phyloP scores from a whole-genome alignment of 2,329 filamentous ascomycete genomes.

The Ustilaginoidea virens region DNA sequence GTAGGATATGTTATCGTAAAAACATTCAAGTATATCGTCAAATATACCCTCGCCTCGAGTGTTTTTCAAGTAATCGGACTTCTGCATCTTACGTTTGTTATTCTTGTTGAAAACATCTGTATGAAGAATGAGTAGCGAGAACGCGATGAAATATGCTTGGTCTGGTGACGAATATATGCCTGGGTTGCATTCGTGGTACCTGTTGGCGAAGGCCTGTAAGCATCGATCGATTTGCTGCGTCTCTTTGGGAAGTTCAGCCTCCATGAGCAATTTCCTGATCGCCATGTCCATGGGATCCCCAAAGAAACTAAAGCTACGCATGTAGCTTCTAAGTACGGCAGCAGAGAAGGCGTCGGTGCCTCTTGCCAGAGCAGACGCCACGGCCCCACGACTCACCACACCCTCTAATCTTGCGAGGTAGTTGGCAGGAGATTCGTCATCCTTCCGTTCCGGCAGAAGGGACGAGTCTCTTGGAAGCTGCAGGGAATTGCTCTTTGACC shows the following conservation, averaged over 20 bases:
- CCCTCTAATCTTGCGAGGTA: constrained; percentile 78
- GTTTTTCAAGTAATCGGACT: constrained; percentile 88
- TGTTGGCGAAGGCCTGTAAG: constrained; percentile 83
- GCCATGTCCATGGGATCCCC: constrained; percentile 98
- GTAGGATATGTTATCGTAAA: constrained; percentile 97
- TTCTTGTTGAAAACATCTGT: constrained; percentile 99
- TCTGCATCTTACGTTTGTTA: constrained; percentile 99
- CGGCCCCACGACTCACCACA: constrained; percentile 61
- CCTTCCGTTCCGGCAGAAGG: constrained; percentile 61
- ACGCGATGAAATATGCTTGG: constrained; percentile 96
- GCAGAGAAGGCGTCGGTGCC: constrained; percentile 72
- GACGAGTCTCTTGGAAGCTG: constrained; percentile 59
- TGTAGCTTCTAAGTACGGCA: constrained; percentile 80
- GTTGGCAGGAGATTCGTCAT: constrained; percentile 79
- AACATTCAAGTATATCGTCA: constrained; percentile 83
- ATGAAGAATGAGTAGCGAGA: constrained; percentile 89
- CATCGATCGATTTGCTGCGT: constrained; percentile 96
- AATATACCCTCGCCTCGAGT: constrained; percentile 84
- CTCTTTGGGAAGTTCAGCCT: constrained; percentile 89
- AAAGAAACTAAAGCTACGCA: constrained; percentile 89
- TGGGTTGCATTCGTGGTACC: constrained; percentile 96
- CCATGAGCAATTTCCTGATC: constrained; percentile 87
- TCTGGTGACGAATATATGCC: constrained; percentile 84
- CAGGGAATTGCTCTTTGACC: constrained; percentile 72
- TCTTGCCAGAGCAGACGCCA: constrained; percentile 75